These are phyloP conservation scores for Gymnopilus junonius DNA, from an alignment of 768 basidiomycete genomes.

Conservation along the genomic window DNA sequence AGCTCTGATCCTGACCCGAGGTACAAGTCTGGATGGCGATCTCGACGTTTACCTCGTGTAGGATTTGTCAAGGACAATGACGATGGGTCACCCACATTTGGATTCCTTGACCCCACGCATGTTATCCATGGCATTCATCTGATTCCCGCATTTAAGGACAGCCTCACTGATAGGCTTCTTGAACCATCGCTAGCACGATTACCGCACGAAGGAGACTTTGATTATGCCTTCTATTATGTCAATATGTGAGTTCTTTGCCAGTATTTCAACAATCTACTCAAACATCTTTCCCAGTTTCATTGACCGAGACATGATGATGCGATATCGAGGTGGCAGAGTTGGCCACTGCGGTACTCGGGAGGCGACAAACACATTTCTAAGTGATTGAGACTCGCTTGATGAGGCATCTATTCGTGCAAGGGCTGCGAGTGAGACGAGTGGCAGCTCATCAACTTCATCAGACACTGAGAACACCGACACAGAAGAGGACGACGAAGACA, in stretches of 20 bases:
- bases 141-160: slow-evolving; percentile 41
- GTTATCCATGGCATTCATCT: slow-evolving; percentile 45
- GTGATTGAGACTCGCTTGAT: neutral
- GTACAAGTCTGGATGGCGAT: slow-evolving; percentile 12
- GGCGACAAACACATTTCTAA: neutral
- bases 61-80: slow-evolving; percentile 33
- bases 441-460: neutral
- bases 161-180: slow-evolving; percentile 17
- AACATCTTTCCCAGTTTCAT: slow-evolving; percentile 11
- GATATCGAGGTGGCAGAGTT: slow-evolving; percentile 19
- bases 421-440: neutral
- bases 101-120: slow-evolving; percentile 48
- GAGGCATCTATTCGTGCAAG: neutral
- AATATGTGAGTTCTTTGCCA: slow-evolving; percentile 34
- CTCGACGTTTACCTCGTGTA: slow-evolving; percentile 24
- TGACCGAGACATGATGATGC: slow-evolving; percentile 23
- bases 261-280: neutral
- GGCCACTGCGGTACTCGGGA: slow-evolving; percentile 8
- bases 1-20: slow-evolving; percentile 5
- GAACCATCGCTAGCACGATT: slow-evolving; percentile 14
- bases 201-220: slow-evolving; percentile 19
- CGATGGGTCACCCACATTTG: slow-evolving; percentile 35
- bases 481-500: neutral
- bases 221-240: slow-evolving; percentile 40
- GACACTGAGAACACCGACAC: neutral